phyloP scores from a whole-genome alignment of 768 basidiomycete genomes.

The Rhizopogon roseolus region DNA sequence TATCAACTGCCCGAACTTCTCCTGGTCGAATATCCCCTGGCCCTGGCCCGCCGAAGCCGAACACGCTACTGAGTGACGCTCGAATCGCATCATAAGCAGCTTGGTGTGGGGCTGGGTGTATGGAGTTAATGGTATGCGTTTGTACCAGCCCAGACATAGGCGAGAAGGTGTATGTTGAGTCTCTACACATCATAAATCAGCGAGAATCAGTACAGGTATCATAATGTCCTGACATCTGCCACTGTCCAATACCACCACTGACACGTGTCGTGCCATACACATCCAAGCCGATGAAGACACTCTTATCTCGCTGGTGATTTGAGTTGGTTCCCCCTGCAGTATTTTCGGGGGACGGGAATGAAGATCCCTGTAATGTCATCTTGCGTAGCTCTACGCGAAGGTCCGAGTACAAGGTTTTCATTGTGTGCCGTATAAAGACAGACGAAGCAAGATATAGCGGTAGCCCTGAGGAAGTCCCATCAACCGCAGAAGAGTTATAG shows the following conservation, averaged over 20 bases:
- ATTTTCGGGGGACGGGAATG: conserved; percentile 1
- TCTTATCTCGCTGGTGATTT: conserved; percentile 46
- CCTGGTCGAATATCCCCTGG: conserved; percentile 13
- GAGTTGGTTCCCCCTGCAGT: background rate
- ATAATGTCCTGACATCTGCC: conserved; percentile 59
- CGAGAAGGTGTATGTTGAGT: conserved; percentile 73
- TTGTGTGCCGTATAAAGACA: conserved; percentile 63
- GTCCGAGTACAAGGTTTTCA: conserved; percentile 72
- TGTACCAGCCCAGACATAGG: conserved; percentile 60
- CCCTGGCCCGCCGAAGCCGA: conserved; percentile 13
- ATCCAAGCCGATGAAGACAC: conserved; percentile 46
- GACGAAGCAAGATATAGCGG: conserved; percentile 70
- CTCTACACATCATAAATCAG: conserved; percentile 30
- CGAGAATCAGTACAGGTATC: background rate
- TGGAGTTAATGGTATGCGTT: conserved; percentile 66
- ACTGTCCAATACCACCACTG: conserved; percentile 57
- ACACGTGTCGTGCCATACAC: conserved; percentile 61
- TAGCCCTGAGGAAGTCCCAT: conserved; percentile 39
- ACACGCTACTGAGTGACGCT: conserved; percentile 20
- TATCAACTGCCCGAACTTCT: conserved; percentile 5
- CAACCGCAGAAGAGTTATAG: background rate
- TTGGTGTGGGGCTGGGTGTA: conserved; percentile 71
- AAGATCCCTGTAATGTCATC: conserved; percentile 27
- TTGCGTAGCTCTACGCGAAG: conserved; percentile 52
- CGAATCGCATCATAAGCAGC: conserved; percentile 63